These are phyloP conservation scores for Epichloe typhina DNA, from an alignment of 2,329 filamentous ascomycete species.

Conservation along the genomic window DNA sequence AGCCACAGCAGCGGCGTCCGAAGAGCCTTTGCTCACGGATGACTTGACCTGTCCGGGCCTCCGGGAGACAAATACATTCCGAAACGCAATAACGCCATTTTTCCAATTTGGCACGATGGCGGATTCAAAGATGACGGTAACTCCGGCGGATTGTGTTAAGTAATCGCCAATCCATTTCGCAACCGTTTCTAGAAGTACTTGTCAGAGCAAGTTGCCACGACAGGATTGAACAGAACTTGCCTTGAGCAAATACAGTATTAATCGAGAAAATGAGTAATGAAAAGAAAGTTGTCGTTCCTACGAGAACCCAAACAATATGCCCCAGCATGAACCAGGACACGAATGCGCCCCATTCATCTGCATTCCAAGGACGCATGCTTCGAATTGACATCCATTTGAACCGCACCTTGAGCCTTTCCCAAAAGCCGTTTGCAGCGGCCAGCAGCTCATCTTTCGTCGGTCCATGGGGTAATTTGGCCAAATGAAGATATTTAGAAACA, in stretches of 20 bases:
- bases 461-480: conserved; percentile 64
- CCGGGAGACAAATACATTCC: conserved; percentile 90
- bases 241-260: conserved; percentile 93
- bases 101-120: conserved; percentile 95
- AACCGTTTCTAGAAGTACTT: conserved; percentile 56
- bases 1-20: conserved; percentile 72
- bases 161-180: conserved; percentile 93
- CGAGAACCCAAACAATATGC: conserved; percentile 87
- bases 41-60: conserved; percentile 70
- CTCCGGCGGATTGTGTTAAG: conserved; percentile 79
- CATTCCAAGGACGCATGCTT: conserved; percentile 86
- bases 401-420: conserved; percentile 75
- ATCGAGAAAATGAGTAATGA: conserved; percentile 81
- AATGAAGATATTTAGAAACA: conserved; percentile 46
- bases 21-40: conserved; percentile 86
- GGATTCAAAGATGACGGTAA: conserved; percentile 93
- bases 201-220: conserved; percentile 9
- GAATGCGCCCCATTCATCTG: conserved; percentile 91
- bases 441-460: conserved; percentile 90
- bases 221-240: conserved; percentile 28
- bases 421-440: conserved; percentile 83
- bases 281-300: conserved; percentile 95
- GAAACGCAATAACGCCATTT: conserved; percentile 89
- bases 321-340: conserved; percentile 88
- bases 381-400: conserved; percentile 98